Conservation (phyloP, 371 early-diverging fungal species). For the Saksenaea vasiformis region DNA sequence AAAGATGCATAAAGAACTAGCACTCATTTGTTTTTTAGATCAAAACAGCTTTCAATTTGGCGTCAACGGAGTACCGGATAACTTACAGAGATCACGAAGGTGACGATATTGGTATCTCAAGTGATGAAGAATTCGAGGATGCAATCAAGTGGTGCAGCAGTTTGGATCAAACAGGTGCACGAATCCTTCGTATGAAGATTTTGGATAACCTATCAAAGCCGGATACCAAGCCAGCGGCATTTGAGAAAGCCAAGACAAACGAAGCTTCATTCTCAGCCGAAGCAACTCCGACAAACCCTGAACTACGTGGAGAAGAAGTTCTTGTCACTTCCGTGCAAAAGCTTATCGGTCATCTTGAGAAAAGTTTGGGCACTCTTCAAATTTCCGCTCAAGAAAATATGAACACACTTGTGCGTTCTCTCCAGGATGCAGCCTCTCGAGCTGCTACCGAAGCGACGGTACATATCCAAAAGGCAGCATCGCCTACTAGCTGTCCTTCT, state of each 20-base stretch:
- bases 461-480: background rate
- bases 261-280: background rate
- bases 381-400: background rate
- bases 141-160: background rate
- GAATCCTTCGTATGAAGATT: background rate
- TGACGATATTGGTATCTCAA: background rate
- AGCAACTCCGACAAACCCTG: background rate
- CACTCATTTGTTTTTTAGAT: background rate
- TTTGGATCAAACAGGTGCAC: background rate
- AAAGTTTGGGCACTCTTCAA: background rate
- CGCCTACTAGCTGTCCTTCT: background rate
- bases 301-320: background rate
- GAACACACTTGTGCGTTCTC: background rate
- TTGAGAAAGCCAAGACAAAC: background rate
- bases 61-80: background rate
- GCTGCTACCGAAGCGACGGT: background rate
- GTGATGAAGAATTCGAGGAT: background rate
- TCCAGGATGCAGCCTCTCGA: background rate
- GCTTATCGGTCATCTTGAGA: background rate
- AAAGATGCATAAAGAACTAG: no score
- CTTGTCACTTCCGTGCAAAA: background rate
- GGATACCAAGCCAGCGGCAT: background rate
- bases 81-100: background rate
- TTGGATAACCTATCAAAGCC: background rate
- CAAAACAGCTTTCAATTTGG: background rate